Conservation (phyloP, 257 asterid genomes). For the Vinca minor region DNA sequence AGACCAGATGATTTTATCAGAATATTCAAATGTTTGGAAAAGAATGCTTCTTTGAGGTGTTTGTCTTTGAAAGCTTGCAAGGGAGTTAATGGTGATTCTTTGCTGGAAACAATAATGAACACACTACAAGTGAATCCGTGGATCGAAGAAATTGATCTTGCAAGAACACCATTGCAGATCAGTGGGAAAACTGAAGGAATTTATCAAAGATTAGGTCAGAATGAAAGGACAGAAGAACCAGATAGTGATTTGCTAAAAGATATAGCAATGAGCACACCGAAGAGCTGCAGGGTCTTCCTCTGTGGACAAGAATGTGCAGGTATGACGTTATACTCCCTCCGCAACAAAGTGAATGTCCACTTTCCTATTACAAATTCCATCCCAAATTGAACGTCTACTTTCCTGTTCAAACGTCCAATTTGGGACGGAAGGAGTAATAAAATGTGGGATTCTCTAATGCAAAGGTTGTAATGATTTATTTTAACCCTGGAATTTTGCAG, state of each 20-base stretch:
- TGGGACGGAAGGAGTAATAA: too few species aligned
- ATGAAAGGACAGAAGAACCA: constrained; percentile 45
- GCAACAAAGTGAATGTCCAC: too few species aligned
- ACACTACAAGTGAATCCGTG: constrained; percentile 75
- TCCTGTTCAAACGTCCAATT: too few species aligned
- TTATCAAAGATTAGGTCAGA: constrained; percentile 49
- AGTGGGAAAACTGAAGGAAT: constrained; percentile 54
- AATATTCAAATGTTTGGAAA: constrained; percentile 62
- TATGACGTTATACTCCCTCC: constrained; percentile 18
- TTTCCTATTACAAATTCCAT: too few species aligned
- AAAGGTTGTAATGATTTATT: background rate
- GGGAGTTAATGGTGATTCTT: constrained; percentile 67
- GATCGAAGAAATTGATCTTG: constrained; percentile 66
- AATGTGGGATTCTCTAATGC: background rate
- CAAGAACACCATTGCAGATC: constrained; percentile 55
- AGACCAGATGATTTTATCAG: constrained; percentile 39
- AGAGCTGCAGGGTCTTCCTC: constrained; percentile 54
- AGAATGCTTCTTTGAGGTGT: constrained; percentile 45
- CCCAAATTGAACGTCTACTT: too few species aligned
- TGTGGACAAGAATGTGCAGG: constrained; percentile 77
- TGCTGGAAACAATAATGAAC: constrained; percentile 48
- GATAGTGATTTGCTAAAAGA: constrained; percentile 56
- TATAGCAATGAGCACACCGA: constrained; percentile 58
- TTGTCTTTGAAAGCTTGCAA: constrained; percentile 66
- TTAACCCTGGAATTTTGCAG: constrained; percentile 23